Conservation (phyloP, 805 yeast genomes). For the Lipomyces starkeyi region DNA sequence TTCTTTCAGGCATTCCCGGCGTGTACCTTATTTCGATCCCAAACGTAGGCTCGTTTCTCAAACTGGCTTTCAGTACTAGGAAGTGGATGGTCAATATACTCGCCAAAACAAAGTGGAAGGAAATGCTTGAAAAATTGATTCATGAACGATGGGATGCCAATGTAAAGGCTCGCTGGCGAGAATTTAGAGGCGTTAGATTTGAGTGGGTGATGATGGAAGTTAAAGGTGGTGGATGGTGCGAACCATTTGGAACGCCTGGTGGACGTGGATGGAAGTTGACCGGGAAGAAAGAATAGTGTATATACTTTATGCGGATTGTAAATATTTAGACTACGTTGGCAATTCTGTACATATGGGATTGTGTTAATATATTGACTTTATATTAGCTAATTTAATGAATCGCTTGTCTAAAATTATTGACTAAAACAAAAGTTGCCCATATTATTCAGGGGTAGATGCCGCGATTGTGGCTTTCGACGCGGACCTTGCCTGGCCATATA, state of each 20-base stretch:
- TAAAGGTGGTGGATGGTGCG: conserved; percentile 60
- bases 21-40: conserved; percentile 47
- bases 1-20: conserved; percentile 45
- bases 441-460: too few species aligned
- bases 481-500: too few species aligned
- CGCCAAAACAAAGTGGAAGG: conserved; percentile 46
- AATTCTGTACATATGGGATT: neutral
- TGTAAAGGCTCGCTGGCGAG: conserved; percentile 49
- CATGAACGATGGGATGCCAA: conserved; percentile 43
- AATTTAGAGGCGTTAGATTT: conserved; percentile 57
- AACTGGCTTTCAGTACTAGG: conserved; percentile 44
- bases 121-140: conserved; percentile 46
- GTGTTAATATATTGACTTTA: neutral
- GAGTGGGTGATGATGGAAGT: conserved; percentile 63
- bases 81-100: conserved; percentile 47
- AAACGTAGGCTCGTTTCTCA: conserved; percentile 47
- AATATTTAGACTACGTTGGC: neutral
- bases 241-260: conserved; percentile 63
- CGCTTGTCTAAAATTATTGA: too few species aligned
- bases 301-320: neutral
- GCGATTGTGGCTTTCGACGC: too few species aligned
- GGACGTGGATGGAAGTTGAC: conserved; percentile 66
- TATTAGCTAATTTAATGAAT: too few species aligned
- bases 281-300: conserved; percentile 48
- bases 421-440: too few species aligned